These are phyloP conservation scores for Globisporangium sylvaticum DNA, from an alignment of 352 stramenopile species.

Conservation along the genomic window DNA sequence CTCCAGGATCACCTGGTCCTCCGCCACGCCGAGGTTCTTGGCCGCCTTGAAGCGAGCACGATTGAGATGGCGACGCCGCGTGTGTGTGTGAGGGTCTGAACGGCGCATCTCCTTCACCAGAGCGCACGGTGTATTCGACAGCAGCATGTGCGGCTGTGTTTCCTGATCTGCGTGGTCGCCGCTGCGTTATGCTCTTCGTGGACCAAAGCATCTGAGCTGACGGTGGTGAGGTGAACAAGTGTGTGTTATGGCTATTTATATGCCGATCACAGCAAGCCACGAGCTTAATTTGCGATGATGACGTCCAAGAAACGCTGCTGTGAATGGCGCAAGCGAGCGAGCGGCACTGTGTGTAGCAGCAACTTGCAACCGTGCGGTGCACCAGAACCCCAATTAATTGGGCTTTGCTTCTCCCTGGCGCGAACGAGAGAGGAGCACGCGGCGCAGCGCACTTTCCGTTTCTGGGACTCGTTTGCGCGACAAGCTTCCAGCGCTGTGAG, in stretches of 20 bases:
- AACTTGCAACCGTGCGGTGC: not conserved
- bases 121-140: no score
- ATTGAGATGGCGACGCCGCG: no score
- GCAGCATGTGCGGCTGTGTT: no score
- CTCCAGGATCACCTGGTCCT: slow-evolving; percentile 81
- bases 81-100: no score
- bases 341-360: not conserved
- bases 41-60: slow-evolving; percentile 58
- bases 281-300: not conserved
- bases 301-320: not conserved
- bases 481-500: not conserved
- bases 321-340: not conserved
- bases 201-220: no score
- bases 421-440: not conserved
- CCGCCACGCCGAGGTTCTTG: slow-evolving; percentile 48
- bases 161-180: no score
- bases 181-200: no score
- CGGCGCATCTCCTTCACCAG: no score
- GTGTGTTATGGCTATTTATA: not conserved
- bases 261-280: not conserved
- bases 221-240: no score
- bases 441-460: not conserved
- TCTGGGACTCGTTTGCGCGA: not conserved
- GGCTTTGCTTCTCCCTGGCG: not conserved
- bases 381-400: not conserved